Conservation (phyloP, 2,329 filamentous ascomycete genomes). For the Venturia pyrina region DNA sequence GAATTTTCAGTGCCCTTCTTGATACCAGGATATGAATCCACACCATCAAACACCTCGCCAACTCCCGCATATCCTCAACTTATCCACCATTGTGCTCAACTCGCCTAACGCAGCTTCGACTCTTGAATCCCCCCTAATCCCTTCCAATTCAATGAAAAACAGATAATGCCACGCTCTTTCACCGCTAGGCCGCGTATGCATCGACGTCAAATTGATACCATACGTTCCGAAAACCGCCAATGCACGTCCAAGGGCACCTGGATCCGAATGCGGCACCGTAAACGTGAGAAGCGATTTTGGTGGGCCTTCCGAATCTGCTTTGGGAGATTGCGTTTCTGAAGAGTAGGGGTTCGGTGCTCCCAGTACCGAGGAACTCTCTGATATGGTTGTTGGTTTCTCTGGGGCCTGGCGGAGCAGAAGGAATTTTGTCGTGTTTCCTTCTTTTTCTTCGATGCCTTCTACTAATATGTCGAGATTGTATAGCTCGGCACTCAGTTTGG, state of each 20-base stretch:
- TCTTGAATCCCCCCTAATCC: constrained; percentile 46
- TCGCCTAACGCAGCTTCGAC: constrained; percentile 52
- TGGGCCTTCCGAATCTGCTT: constrained; percentile 36
- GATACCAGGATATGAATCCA: too few relatives aligned
- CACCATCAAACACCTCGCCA: constrained; percentile 33
- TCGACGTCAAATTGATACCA: constrained; percentile 76
- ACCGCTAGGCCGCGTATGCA: constrained; percentile 75
- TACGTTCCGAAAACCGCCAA: constrained; percentile 66
- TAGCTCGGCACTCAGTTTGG: constrained; percentile 58
- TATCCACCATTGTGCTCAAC: constrained; percentile 48
- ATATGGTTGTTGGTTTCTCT: not conserved
- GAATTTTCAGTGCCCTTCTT: too few relatives aligned
- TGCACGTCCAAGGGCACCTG: constrained; percentile 75
- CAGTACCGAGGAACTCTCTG: not conserved
- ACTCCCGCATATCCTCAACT: constrained; percentile 60
- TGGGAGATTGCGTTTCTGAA: constrained; percentile 3
- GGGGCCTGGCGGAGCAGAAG: constrained; percentile 47
- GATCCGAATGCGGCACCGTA: constrained; percentile 59
- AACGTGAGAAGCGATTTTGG: constrained; percentile 61
- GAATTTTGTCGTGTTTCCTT: constrained; percentile 72
- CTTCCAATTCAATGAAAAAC: constrained; percentile 86
- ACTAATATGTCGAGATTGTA: constrained; percentile 61
- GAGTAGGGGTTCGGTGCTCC: constrained; percentile 8
- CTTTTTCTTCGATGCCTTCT: constrained; percentile 58
- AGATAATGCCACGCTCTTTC: constrained; percentile 76